These are phyloP conservation scores for Xylaria grammica DNA, from an alignment of 495 filamentous ascomycete genomes.

Conservation along the genomic window DNA sequence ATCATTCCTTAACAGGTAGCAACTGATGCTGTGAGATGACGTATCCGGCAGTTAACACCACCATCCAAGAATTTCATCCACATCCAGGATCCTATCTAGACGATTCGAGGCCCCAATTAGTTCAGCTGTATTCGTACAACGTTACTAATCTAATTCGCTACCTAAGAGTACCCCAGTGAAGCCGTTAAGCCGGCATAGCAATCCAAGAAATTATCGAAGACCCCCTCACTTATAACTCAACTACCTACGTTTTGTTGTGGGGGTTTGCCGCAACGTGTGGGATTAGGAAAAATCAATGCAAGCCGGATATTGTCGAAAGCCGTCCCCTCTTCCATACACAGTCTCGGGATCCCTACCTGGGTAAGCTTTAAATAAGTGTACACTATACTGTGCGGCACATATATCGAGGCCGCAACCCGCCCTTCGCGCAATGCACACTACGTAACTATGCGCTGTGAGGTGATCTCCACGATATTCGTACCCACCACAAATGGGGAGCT, in stretches of 20 bases:
- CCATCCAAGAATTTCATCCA: background rate
- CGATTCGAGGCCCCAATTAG: too few relatives aligned
- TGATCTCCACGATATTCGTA: background rate
- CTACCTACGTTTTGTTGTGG: too few relatives aligned
- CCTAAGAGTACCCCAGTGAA: background rate
- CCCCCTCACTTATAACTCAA: background rate
- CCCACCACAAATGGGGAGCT: too few relatives aligned
- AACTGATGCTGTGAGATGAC: slow-evolving; percentile 7
- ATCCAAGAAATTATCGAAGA: background rate
- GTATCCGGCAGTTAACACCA: background rate
- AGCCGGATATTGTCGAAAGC: too few relatives aligned
- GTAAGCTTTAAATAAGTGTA: too few relatives aligned
- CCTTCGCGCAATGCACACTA: slow-evolving; percentile 3
- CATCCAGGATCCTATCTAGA: background rate
- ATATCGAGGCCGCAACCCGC: background rate
- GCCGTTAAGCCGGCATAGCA: background rate
- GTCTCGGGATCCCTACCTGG: too few relatives aligned
- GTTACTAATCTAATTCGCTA: too few relatives aligned
- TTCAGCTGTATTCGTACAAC: too few relatives aligned
- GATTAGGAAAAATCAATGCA: too few relatives aligned
- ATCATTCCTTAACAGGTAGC: background rate
- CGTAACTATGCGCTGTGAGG: slow-evolving; percentile 7
- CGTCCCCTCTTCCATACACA: too few relatives aligned
- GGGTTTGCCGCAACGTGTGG: background rate
- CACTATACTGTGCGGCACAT: background rate